Evolutionary conservation across 768 basidiomycete species (phyloP).

Genomic region (Suillus occidentalis): DNA sequence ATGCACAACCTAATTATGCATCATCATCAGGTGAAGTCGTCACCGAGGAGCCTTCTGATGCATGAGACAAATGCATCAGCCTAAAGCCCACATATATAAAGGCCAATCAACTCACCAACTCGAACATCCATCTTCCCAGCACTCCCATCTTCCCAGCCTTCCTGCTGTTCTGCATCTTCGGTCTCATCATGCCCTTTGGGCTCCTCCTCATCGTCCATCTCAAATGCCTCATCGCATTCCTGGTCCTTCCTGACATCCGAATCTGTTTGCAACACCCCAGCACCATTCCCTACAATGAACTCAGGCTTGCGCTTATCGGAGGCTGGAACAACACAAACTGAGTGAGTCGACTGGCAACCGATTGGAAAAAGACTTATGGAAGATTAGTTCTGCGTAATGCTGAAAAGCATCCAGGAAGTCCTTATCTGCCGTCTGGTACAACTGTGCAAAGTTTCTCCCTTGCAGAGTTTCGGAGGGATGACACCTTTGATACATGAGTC

Average conservation of each 20-base stretch:
- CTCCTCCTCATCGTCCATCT: neutral
- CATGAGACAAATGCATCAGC: neutral
- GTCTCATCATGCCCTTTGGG: neutral
- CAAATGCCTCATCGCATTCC: neutral
- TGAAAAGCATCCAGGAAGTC: slow-evolving; percentile 1
- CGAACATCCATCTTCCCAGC: neutral
- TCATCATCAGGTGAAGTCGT: neutral
- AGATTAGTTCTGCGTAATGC: slow-evolving; percentile 1
- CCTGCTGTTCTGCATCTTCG: neutral
- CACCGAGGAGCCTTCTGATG: neutral
- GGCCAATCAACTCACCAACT: neutral
- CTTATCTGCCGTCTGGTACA: slow-evolving; percentile 1
- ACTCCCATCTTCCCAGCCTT: neutral
- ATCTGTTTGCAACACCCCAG: neutral
- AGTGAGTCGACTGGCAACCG: neutral
- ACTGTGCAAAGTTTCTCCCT: neutral
- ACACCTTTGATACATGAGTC: neutral
- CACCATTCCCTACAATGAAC: neutral
- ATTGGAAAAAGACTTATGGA: neutral
- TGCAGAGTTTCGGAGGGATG: slow-evolving; percentile 1
- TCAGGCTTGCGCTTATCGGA: neutral
- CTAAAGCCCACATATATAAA: neutral
- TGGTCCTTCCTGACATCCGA: neutral
- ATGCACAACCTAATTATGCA: no score
- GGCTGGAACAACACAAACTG: neutral